These are phyloP conservation scores for Sugiyamaella neomexicana DNA, from an alignment of 1,139 yeast species.

Conservation along the genomic window DNA sequence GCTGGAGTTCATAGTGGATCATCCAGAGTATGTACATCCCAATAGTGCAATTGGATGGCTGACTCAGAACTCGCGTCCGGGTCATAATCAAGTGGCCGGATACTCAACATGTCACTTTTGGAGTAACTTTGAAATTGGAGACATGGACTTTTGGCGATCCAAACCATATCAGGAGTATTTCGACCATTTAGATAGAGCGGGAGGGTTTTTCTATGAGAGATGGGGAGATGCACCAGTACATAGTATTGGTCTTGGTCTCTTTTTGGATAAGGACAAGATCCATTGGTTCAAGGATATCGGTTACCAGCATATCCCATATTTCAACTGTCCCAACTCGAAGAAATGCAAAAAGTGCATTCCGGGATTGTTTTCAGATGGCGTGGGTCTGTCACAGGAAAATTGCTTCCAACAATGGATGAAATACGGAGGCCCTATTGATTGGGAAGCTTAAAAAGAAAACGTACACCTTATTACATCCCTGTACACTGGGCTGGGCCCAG, in stretches of 20 bases:
- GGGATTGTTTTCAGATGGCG: conserved; percentile 49
- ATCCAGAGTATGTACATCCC: conserved; percentile 61
- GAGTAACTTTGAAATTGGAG: conserved; percentile 81
- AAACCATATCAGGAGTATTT: conserved; percentile 68
- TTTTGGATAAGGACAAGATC: conserved; percentile 64
- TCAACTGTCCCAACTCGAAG: conserved; percentile 55
- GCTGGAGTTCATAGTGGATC: conserved; percentile 52
- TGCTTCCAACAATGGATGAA: conserved; percentile 73
- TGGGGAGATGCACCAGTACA: conserved; percentile 96
- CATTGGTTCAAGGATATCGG: conserved; percentile 93
- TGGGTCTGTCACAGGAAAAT: conserved; percentile 58
- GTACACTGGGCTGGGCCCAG: too few relatives aligned
- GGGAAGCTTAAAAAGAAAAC: conserved; percentile 6
- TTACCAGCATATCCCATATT: conserved; percentile 68
- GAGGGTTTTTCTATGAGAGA: conserved; percentile 81
- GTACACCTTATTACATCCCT: not conserved
- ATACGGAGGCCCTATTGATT: conserved; percentile 20
- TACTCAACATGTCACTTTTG: conserved; percentile 86
- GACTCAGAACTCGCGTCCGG: conserved; percentile 48
- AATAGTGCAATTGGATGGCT: conserved; percentile 73
- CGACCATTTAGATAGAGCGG: conserved; percentile 60
- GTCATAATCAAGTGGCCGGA: conserved; percentile 53
- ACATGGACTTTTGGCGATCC: conserved; percentile 73
- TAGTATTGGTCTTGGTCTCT: conserved; percentile 68
- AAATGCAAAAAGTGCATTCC: conserved; percentile 46